A percentile compares a stretch with the other conserved stretches of the same genome.
Conservation (phyloP, 2,329 filamentous ascomycete species). For the Gliomastix tumulicola region DNA sequence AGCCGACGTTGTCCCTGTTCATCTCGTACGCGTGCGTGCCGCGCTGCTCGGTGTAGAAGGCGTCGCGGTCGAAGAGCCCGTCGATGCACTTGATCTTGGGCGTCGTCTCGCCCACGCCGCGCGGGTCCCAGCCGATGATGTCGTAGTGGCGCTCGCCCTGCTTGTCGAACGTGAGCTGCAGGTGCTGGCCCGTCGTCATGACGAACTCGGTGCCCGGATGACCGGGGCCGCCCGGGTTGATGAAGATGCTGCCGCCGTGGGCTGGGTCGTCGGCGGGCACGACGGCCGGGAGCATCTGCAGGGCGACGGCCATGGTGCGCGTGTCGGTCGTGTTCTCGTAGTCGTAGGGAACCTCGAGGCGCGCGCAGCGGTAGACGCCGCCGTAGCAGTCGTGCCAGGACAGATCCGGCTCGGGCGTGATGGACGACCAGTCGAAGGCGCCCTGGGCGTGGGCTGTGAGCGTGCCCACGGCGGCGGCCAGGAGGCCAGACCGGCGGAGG, state of each 20-base stretch:
- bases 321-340: too few species aligned
- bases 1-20: not conserved
- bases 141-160: constrained; percentile 27
- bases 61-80: constrained; percentile 3
- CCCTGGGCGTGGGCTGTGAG: too few species aligned
- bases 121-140: constrained; percentile 35
- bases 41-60: not conserved
- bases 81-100: constrained; percentile 30
- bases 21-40: not conserved
- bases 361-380: too few species aligned
- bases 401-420: too few species aligned
- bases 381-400: too few species aligned
- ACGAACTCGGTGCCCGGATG: constrained; percentile 26
- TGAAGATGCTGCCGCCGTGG: constrained; percentile 33
- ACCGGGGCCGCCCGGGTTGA: constrained; percentile 38
- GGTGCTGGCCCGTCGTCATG: constrained; percentile 12
- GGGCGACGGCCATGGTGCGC: constrained; percentile 33
- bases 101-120: constrained; percentile 27
- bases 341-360: too few species aligned
- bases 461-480: too few species aligned
- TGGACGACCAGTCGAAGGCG: too few species aligned
- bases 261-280: constrained; percentile 26
- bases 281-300: constrained; percentile 29
- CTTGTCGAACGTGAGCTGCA: constrained; percentile 23
- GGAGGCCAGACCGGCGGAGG: too few species aligned